phyloP scores from a whole-genome alignment of 768 basidiomycete species.

The Boletellus ananiceps region DNA sequence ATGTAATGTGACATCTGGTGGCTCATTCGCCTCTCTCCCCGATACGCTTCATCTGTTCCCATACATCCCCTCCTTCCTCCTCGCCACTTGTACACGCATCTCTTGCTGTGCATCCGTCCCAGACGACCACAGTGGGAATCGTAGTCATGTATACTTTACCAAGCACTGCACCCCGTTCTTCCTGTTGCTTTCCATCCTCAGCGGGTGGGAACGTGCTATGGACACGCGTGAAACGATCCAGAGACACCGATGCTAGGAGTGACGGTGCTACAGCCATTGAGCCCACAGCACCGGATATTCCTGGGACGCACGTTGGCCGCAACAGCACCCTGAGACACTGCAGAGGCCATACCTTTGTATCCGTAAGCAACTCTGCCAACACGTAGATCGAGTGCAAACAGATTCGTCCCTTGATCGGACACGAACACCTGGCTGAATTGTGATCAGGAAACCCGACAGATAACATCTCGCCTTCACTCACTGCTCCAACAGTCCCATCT shows the following conservation, averaged over 20 bases:
- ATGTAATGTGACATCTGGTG: too few species aligned
- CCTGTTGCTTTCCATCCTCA: conserved; percentile 45
- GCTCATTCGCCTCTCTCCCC: conserved; percentile 35
- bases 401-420: conserved; percentile 58
- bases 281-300: conserved; percentile 65
- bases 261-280: conserved; percentile 56
- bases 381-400: conserved; percentile 66
- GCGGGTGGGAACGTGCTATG: conserved; percentile 60
- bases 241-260: conserved; percentile 54
- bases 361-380: conserved; percentile 60
- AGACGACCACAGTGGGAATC: conserved; percentile 57
- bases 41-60: conserved; percentile 60
- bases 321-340: not conserved
- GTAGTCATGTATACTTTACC: conserved; percentile 62
- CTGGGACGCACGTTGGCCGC: conserved; percentile 31
- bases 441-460: not conserved
- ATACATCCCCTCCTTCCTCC: conserved; percentile 56
- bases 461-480: conserved; percentile 32
- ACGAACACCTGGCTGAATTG: conserved; percentile 60
- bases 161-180: conserved; percentile 55
- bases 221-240: conserved; percentile 68
- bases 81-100: conserved; percentile 12
- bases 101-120: conserved; percentile 44
- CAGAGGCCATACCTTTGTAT: conserved; percentile 52
- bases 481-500: conserved; percentile 61